Evolutionary conservation across 306 rosid genomes (phyloP).

Genomic region (Medicago arabica): DNA sequence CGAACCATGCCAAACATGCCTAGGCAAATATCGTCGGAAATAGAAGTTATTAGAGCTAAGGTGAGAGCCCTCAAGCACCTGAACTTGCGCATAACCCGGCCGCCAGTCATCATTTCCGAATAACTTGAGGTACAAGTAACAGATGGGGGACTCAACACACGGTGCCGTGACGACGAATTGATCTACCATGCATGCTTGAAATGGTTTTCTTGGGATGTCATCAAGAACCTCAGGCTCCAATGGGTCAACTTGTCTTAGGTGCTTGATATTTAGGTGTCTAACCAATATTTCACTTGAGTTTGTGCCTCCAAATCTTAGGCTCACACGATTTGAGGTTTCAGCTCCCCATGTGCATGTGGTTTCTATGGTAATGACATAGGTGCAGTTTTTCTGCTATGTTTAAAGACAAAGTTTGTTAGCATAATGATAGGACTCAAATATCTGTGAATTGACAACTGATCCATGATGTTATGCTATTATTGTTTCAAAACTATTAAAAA

Average conservation of each 20-base stretch:
- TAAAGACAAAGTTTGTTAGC: not conserved
- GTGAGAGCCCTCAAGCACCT: conserved; percentile 51
- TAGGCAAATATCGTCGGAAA: conserved; percentile 65
- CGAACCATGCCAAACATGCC: conserved; percentile 80
- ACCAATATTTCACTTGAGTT: conserved; percentile 69
- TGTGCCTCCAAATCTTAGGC: conserved; percentile 81
- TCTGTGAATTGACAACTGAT: too few species aligned
- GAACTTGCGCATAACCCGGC: conserved; percentile 72
- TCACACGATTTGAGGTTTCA: conserved; percentile 67
- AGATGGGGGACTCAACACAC: conserved; percentile 67
- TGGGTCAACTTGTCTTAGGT: conserved; percentile 61
- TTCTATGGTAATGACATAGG: conserved; percentile 65
- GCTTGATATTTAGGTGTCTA: conserved; percentile 63
- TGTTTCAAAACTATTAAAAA: too few species aligned
- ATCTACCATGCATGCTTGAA: conserved; percentile 83
- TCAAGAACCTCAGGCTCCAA: conserved; percentile 64
- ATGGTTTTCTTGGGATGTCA: conserved; percentile 72
- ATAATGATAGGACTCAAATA: not conserved
- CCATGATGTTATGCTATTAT: too few species aligned
- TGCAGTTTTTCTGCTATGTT: conserved; percentile 60
- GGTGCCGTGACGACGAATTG: conserved; percentile 64
- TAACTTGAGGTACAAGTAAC: conserved; percentile 74
- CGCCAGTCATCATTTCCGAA: conserved; percentile 79
- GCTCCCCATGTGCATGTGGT: conserved; percentile 86
- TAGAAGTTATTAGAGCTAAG: conserved; percentile 66